Percentiles rank a stretch among this genome's conserved stretches.
phyloP scores from a whole-genome alignment of 2,329 filamentous ascomycete species.

The Ilyonectria destructans region DNA sequence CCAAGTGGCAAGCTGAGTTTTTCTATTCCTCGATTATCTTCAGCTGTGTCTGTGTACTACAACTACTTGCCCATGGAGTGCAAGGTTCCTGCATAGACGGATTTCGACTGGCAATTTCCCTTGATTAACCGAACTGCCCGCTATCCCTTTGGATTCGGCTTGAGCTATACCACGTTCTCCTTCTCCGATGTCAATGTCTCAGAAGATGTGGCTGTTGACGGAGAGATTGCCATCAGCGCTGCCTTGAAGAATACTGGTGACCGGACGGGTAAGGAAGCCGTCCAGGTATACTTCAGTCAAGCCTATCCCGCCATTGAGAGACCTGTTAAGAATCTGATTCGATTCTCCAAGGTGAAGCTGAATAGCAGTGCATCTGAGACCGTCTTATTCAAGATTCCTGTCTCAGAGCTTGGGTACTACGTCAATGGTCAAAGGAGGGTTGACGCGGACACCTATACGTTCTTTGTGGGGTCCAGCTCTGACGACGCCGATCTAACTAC shows the following conservation, averaged over 20 bases:
- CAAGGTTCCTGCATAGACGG: slow-evolving; percentile 69
- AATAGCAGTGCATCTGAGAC: slow-evolving; percentile 63
- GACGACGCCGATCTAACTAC: not conserved
- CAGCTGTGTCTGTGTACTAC: slow-evolving; percentile 74
- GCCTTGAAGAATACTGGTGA: slow-evolving; percentile 71
- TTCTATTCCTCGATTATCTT: slow-evolving; percentile 62
- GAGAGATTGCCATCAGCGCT: slow-evolving; percentile 57
- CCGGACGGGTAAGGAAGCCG: slow-evolving; percentile 63
- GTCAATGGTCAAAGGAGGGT: slow-evolving; percentile 25
- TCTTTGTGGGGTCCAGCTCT: not conserved
- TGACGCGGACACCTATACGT: not conserved
- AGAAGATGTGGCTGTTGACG: not conserved
- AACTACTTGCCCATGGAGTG: slow-evolving; percentile 75
- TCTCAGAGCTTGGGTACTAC: slow-evolving; percentile 46
- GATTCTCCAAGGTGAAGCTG: slow-evolving; percentile 72
- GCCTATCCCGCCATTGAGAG: slow-evolving; percentile 64
- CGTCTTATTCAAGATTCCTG: slow-evolving; percentile 32
- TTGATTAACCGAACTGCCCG: slow-evolving; percentile 27
- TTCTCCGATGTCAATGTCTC: slow-evolving; percentile 64
- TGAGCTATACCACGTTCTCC: slow-evolving; percentile 75
- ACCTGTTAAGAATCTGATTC: slow-evolving; percentile 72
- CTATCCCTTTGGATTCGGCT: slow-evolving; percentile 71
- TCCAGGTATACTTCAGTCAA: slow-evolving; percentile 67
- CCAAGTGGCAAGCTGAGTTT: slow-evolving; percentile 60
- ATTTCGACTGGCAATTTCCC: slow-evolving; percentile 57